phyloP scores from a whole-genome alignment of 2,329 filamentous ascomycete genomes.

The Phyllosticta citriasiana region DNA sequence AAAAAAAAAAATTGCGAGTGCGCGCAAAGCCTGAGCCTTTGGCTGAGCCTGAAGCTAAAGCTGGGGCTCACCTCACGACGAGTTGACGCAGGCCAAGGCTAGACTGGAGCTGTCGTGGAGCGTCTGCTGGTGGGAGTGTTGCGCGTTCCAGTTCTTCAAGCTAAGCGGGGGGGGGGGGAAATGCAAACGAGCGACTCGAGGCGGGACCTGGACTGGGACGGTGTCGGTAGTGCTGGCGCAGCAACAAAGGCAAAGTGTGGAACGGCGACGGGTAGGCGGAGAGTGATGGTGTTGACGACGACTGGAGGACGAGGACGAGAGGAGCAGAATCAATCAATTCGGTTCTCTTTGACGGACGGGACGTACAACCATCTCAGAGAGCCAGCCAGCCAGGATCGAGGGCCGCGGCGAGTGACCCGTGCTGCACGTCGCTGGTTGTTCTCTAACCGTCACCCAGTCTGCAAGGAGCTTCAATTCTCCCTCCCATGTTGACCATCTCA shows the following conservation, averaged over 20 bases:
- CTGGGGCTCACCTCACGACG: not conserved
- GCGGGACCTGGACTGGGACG: not conserved
- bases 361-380: not conserved
- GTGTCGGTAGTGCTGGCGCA: not conserved
- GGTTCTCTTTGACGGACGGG: not conserved
- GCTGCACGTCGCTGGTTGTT: not conserved
- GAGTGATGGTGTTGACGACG: not conserved
- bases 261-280: no score
- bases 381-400: not conserved
- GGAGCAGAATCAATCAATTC: not conserved
- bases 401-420: not conserved
- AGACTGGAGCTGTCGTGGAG: not conserved
- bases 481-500: not conserved
- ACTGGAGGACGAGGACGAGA: not conserved
- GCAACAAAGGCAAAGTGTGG: not conserved
- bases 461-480: not conserved
- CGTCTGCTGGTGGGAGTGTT: not conserved
- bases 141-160: not conserved
- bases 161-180: not conserved
- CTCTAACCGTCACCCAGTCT: not conserved
- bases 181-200: not conserved
- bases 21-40: slow-evolving; percentile 2
- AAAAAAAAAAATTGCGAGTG: not conserved
- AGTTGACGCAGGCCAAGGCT: not conserved
- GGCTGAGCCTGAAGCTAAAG: not conserved